These are phyloP conservation scores for Flaveria sonorensis DNA, from an alignment of 129 eudicot species.

Conservation along the genomic window DNA sequence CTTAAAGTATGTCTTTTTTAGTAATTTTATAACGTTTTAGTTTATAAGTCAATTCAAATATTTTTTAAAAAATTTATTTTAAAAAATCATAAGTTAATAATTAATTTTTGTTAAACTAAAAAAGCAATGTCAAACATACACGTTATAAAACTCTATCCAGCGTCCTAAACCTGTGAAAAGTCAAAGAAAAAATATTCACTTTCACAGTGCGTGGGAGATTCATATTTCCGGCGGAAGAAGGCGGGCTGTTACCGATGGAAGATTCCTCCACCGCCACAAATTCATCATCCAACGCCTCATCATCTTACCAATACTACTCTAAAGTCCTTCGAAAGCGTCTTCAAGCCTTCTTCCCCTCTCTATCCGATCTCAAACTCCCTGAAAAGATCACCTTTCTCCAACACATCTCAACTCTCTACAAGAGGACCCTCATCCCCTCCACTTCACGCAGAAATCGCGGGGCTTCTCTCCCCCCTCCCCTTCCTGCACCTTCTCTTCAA, in stretches of 20 bases:
- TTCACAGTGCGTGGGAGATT: neutral
- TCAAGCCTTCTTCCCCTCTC: slow-evolving; percentile 33
- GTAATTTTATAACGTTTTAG: too few species aligned
- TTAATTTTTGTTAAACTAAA: too few species aligned
- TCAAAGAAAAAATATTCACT: neutral
- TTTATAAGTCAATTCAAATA: too few species aligned
- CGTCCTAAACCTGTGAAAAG: neutral
- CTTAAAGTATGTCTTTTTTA: too few species aligned
- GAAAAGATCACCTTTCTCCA: slow-evolving; percentile 38
- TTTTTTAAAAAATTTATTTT: too few species aligned
- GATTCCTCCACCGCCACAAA: slow-evolving; percentile 19
- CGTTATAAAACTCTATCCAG: too few species aligned
- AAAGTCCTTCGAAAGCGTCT: slow-evolving; percentile 24
- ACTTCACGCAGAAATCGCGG: slow-evolving; percentile 46
- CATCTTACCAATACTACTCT: slow-evolving; percentile 31
- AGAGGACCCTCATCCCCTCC: slow-evolving; percentile 30
- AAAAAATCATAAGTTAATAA: too few species aligned
- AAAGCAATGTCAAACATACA: too few species aligned
- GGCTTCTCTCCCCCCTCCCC: slow-evolving; percentile 71
- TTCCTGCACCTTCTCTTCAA: slow-evolving; percentile 53
- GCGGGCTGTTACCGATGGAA: slow-evolving; percentile 16
- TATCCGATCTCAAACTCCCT: slow-evolving; percentile 24
- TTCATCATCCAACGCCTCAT: slow-evolving; percentile 22
- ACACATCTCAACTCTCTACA: slow-evolving; percentile 43
- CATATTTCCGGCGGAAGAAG: slow-evolving; percentile 1